Base-by-base conservation (phyloP, 148 eudicot species). In the Rhododendron ferrugineum region DNA sequence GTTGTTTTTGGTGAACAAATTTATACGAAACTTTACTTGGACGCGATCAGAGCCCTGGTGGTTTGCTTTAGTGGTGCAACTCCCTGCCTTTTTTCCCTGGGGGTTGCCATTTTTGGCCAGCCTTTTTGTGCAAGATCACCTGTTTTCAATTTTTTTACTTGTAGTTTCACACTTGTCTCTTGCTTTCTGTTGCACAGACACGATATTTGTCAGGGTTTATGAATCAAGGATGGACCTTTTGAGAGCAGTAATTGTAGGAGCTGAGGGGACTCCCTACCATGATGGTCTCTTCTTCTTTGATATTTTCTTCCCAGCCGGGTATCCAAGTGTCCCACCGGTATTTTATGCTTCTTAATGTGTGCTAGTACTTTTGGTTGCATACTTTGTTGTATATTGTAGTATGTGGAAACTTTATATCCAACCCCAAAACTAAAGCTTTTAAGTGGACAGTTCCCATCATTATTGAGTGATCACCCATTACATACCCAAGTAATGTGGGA, bases 241-340 rank as follows among this genome's bases (percentile, higher is more conserved):
- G 89, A 93, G 98, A 88, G 98, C 98, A 49, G 96, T 85, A 18
- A 94, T 96, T 82, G 68, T 96, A 49, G 98, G 98, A 85, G 94
- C 98, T 28, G 94, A 92, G 60, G 98, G 98, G 82, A 94, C 98
- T 82, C 98, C 98, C 11, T 94, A 94, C 82, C 98, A 96, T 85
- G 98, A 96, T 76, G 98, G 98, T 42, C 93, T 96, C 88, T 96
- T 91, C 88, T 91, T 94, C 91, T 96, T 96, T 88, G 98, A 96
- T 83, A 88, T 94, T 80, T 85, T 84, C 70, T 96, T 94, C 76
- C 92, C 95, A 6, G 14, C 47, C 2, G 46, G 50, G 68, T 96
- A 96, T 88, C 98, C 98, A 4, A 82, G 78, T 74, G 83, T 84
- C 26, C 95, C 98, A 46, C 98, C 98, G 86, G 98, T 96, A 90